Evolutionary conservation across 2,329 filamentous ascomycete species (phyloP).

Genomic region (Colletotrichum cereale): DNA sequence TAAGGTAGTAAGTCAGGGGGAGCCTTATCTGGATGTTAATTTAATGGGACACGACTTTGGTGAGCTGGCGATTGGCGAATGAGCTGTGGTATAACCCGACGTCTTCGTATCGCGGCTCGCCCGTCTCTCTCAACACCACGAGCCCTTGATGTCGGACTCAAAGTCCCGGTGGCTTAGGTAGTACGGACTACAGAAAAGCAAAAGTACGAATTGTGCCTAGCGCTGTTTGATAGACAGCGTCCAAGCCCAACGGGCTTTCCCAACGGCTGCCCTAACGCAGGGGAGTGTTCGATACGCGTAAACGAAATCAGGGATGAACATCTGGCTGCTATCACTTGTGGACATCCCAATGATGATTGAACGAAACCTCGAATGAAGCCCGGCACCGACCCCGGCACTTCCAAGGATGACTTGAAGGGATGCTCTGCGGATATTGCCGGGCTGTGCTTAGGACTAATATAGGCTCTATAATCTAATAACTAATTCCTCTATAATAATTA

Average conservation of each 20-base stretch:
- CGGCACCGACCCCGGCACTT: neutral
- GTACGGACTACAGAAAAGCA: neutral
- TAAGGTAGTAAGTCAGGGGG: neutral
- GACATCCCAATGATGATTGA: neutral
- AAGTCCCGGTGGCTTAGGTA: neutral
- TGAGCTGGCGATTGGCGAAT: neutral
- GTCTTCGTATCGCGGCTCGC: neutral
- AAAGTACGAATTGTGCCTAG: neutral
- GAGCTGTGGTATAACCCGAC: neutral
- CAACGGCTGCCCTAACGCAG: neutral
- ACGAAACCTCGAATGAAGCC: neutral
- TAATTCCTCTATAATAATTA: too few relatives aligned
- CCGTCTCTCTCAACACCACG: neutral
- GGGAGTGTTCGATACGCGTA: neutral
- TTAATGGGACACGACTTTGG: neutral
- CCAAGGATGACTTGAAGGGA: neutral
- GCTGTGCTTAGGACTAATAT: too few relatives aligned
- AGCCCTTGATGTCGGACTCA: neutral
- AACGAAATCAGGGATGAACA: neutral
- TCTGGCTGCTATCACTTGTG: neutral
- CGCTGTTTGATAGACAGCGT: neutral
- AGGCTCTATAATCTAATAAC: too few relatives aligned
- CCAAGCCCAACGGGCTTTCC: neutral
- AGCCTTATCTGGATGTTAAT: neutral
- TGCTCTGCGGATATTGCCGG: too few relatives aligned